These are phyloP conservation scores for Radiomyces spectabilis DNA, from an alignment of 192 early-diverging fungal species.

Conservation along the genomic window DNA sequence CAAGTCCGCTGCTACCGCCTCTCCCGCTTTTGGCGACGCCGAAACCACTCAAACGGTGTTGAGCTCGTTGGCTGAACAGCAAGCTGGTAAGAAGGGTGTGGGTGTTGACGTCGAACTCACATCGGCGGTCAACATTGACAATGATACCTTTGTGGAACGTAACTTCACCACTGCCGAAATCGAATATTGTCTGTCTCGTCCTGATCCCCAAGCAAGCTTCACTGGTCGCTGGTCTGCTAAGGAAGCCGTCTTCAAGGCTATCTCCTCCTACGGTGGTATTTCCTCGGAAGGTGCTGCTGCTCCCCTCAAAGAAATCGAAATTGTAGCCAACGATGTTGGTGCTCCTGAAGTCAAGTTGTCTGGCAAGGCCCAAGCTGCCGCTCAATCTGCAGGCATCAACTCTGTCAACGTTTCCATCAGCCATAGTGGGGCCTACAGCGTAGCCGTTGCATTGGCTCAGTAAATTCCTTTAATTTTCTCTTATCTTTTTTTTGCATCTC, in stretches of 20 bases:
- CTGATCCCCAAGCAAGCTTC: constrained; percentile 76
- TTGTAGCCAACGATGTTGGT: constrained; percentile 55
- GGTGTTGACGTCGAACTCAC: constrained; percentile 90
- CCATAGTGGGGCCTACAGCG: constrained; percentile 85
- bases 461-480: constrained; percentile 23
- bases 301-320: constrained; percentile 86
- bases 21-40: constrained; percentile 31
- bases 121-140: constrained; percentile 71
- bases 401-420: constrained; percentile 86
- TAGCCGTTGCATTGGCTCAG: constrained; percentile 75
- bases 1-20: constrained; percentile 30
- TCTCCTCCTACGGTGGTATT: constrained; percentile 61
- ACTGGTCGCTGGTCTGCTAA: constrained; percentile 95
- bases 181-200: constrained; percentile 62
- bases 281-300: constrained; percentile 78
- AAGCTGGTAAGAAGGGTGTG: constrained; percentile 44
- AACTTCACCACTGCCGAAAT: constrained; percentile 85
- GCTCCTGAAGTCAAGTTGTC: constrained; percentile 79
- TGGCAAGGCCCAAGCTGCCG: constrained; percentile 72
- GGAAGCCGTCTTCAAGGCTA: constrained; percentile 93
- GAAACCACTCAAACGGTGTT: constrained; percentile 47
- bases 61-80: constrained; percentile 36
- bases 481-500: constrained; percentile 16
- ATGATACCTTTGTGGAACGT: constrained; percentile 80
- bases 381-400: constrained; percentile 59